phyloP scores from a whole-genome alignment of 2,329 filamentous ascomycete species.

The Davidsoniella eucalypti region DNA sequence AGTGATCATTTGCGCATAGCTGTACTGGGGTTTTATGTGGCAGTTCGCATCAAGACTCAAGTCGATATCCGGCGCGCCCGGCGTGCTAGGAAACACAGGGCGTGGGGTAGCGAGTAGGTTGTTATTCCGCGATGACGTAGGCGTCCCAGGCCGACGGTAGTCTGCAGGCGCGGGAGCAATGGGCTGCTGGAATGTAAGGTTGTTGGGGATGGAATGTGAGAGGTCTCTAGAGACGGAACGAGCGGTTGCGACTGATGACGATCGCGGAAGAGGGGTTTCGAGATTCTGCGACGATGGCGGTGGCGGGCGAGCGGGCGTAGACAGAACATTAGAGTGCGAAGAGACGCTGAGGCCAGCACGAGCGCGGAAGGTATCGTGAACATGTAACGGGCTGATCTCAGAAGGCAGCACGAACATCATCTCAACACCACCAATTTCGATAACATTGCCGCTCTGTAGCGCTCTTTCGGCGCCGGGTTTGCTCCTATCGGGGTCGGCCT shows the following conservation, averaged over 20 bases:
- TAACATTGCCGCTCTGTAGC: conserved; percentile 72
- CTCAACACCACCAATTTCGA: conserved; percentile 82
- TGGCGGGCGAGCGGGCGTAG: conserved; percentile 4
- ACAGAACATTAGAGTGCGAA: conserved; percentile 11
- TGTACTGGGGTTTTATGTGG: conserved; percentile 88
- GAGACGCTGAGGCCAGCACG: conserved; percentile 34
- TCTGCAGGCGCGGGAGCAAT: conserved; percentile 44
- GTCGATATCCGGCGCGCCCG: conserved; percentile 40
- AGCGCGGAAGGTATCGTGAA: conserved; percentile 53
- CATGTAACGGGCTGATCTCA: conserved; percentile 46
- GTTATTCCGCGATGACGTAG: conserved; percentile 20
- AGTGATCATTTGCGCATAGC: conserved; percentile 92
- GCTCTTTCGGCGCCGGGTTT: conserved; percentile 48
- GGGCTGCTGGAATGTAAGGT: conserved; percentile 24
- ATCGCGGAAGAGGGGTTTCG: conserved; percentile 11
- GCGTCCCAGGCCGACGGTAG: conserved; percentile 44
- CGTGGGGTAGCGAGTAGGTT: conserved; percentile 7
- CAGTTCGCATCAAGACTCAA: conserved; percentile 69
- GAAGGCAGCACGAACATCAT: conserved; percentile 98
- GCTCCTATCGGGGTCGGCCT: background rate
- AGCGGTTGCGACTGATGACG: conserved; percentile 6
- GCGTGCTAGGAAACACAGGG: conserved; percentile 8
- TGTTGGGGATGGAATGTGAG: conserved; percentile 12
- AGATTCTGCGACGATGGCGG: conserved; percentile 11
- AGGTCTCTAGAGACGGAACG: conserved; percentile 4